Conservation (phyloP, 352 stramenopile species). For the Nothophytophthora sp. region DNA sequence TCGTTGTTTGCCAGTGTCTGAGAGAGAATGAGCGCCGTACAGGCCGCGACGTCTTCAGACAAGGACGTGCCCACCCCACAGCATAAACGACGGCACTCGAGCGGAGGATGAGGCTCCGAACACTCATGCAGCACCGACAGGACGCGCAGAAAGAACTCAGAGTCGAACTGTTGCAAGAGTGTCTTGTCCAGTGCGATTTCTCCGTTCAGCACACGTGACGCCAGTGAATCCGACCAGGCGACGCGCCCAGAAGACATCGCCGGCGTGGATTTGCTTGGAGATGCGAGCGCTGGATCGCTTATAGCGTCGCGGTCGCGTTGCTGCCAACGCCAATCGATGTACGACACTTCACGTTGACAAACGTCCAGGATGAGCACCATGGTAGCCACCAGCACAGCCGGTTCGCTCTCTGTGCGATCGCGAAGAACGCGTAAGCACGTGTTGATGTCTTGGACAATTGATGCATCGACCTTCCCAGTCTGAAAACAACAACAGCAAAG, state of each 20-base stretch:
- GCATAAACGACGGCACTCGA: conserved; percentile 31
- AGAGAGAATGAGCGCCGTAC: conserved; percentile 30
- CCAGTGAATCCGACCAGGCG: conserved; percentile 33
- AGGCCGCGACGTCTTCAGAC: conserved; percentile 26
- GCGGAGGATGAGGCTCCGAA: conserved; percentile 2
- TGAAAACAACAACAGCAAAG: conserved; percentile 8
- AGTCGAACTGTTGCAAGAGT: conserved; percentile 21
- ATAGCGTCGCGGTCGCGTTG: too few species aligned
- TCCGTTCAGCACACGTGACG: conserved; percentile 33
- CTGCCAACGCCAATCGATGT: conserved; percentile 32
- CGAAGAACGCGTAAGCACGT: conserved; percentile 33
- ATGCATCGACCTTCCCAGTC: conserved; percentile 16
- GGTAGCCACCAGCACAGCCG: conserved; percentile 27
- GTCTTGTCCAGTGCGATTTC: conserved; percentile 28
- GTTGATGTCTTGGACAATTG: conserved; percentile 35
- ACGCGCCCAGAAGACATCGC: too few species aligned
- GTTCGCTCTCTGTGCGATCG: conserved; percentile 27
- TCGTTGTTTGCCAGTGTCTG: conserved; percentile 14
- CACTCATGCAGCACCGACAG: conserved; percentile 26
- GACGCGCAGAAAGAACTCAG: conserved; percentile 37
- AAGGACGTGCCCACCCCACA: conserved; percentile 31
- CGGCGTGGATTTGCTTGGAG: too few species aligned
- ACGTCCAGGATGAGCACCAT: conserved; percentile 41
- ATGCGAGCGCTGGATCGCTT: too few species aligned
- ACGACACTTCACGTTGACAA: conserved; percentile 31